Conservation (phyloP, 805 yeast species). For the Lachancea lanzarotensis region DNA sequence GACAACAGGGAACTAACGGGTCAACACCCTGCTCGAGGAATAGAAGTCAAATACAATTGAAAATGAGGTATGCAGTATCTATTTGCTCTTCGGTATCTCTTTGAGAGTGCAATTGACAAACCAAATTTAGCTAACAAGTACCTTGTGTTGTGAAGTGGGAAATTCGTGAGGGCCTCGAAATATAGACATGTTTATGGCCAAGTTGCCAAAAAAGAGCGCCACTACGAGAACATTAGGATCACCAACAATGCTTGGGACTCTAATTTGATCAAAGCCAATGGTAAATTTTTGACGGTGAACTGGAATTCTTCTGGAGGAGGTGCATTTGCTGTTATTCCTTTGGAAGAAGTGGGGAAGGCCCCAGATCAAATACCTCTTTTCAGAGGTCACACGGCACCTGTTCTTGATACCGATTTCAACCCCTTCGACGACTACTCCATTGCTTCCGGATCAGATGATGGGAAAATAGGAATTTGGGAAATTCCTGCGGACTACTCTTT, state of each 20-base stretch:
- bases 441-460: conserved; percentile 78
- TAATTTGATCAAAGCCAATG: conserved; percentile 79
- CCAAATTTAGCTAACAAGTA: not conserved
- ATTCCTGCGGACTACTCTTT: conserved; percentile 79
- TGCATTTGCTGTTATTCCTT: conserved; percentile 90
- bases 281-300: conserved; percentile 76
- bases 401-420: conserved; percentile 90
- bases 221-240: conserved; percentile 49
- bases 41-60: not conserved
- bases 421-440: conserved; percentile 76
- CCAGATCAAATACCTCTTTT: conserved; percentile 92
- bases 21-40: not conserved
- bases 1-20: not conserved
- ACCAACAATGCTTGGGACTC: conserved; percentile 97
- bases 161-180: conserved; percentile 93
- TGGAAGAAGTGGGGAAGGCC: conserved; percentile 78
- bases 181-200: conserved; percentile 96
- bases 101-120: not conserved
- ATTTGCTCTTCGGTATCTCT: not conserved
- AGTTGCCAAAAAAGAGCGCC: conserved; percentile 49
- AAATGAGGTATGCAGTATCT: conserved; percentile 1
- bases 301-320: conserved; percentile 98
- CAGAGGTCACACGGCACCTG: conserved; percentile 93
- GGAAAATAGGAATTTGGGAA: conserved; percentile 77
- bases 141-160: conserved; percentile 43